A percentile compares a stretch with the other conserved stretches of the same genome.
These are phyloP conservation scores for Zygotorulaspora sp. DNA, from an alignment of 805 yeast species.

Conservation along the genomic window DNA sequence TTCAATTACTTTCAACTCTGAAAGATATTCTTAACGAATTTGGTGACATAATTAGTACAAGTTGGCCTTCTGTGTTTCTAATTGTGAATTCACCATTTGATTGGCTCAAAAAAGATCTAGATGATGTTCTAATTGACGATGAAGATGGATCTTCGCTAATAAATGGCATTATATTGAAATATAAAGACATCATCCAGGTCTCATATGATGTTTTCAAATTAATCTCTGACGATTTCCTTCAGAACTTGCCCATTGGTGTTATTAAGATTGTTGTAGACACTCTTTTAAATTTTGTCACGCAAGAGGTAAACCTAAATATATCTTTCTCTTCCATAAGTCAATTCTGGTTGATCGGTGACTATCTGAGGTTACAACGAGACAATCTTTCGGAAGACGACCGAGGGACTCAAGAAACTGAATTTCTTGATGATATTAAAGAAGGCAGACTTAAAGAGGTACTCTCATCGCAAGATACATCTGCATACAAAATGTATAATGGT, in stretches of 20 bases:
- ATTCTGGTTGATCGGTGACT: slow-evolving; percentile 89
- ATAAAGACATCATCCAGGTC: slow-evolving; percentile 48
- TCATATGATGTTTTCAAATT: slow-evolving; percentile 81
- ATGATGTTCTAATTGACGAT: slow-evolving; percentile 23
- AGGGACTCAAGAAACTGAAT: slow-evolving; percentile 3
- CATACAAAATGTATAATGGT: slow-evolving; percentile 34
- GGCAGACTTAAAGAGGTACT: slow-evolving; percentile 31
- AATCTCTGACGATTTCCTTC: slow-evolving; percentile 79
- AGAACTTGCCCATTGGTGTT: slow-evolving; percentile 61
- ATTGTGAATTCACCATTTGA: slow-evolving; percentile 57
- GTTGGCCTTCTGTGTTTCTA: slow-evolving; percentile 70
- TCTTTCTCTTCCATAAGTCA: slow-evolving; percentile 89
- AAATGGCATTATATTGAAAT: slow-evolving; percentile 41
- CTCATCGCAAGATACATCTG: slow-evolving; percentile 16
- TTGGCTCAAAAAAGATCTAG: slow-evolving; percentile 31
- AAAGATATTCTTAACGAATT: slow-evolving; percentile 72
- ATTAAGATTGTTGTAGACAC: slow-evolving; percentile 65
- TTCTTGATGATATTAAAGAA: slow-evolving; percentile 16
- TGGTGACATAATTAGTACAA: slow-evolving; percentile 55
- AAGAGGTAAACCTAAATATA: slow-evolving; percentile 70
- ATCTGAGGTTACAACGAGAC: slow-evolving; percentile 39
- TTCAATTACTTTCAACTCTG: slow-evolving; percentile 56
- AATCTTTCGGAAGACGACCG: slow-evolving; percentile 7
- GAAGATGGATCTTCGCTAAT: slow-evolving; percentile 33
- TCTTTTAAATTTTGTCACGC: slow-evolving; percentile 65